Conservation (phyloP, 2,329 filamentous ascomycete species). For the Chaetomiaceae sp. region DNA sequence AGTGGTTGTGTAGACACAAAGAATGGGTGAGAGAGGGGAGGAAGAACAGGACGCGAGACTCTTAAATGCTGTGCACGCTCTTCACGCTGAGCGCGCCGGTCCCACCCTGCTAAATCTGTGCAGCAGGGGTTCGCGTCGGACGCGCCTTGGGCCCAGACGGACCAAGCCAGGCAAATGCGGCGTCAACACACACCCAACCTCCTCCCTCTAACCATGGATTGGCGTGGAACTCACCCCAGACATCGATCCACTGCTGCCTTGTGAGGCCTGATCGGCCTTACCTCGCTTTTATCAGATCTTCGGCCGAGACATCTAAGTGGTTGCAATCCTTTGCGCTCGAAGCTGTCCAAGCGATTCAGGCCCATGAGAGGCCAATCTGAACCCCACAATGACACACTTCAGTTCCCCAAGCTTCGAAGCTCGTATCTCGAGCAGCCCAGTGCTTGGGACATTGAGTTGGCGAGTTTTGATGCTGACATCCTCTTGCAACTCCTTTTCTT, state of each 20-base stretch:
- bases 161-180: conserved; percentile 4
- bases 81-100: no score
- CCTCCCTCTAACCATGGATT: conserved; percentile 7
- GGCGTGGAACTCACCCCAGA: not conserved
- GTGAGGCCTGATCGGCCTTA: conserved; percentile 5
- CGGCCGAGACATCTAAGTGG: conserved; percentile 10
- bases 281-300: conserved; percentile 24
- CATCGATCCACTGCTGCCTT: conserved; percentile 11
- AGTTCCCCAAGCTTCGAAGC: not conserved
- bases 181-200: conserved; percentile 20
- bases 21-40: conserved; percentile 8
- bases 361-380: no score
- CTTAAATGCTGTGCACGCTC: conserved; percentile 25
- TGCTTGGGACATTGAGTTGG: no score
- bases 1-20: conserved; percentile 21
- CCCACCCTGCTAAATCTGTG: conserved; percentile 21
- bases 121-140: conserved; percentile 23
- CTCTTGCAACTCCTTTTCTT: no score
- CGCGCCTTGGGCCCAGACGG: conserved; percentile 16
- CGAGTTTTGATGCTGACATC: no score
- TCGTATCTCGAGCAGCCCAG: no score
- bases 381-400: no score
- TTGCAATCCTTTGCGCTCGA: not conserved
- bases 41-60: conserved; percentile 19
- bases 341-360: not conserved